Evolutionary conservation across 345 rosid species (phyloP).

Genomic region (Crucihimalaya himalaica): DNA sequence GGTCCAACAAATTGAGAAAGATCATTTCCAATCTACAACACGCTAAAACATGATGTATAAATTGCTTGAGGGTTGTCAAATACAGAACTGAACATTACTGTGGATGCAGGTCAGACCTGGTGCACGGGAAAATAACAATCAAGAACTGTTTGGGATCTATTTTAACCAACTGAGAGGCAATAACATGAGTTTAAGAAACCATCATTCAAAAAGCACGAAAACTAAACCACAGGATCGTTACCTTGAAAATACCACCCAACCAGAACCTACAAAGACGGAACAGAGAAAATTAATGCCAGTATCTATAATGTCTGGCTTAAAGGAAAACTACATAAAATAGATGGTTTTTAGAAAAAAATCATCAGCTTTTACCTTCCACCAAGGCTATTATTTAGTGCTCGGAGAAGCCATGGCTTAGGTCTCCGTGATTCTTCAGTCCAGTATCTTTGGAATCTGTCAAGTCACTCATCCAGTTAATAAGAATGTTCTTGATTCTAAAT

Average conservation of each 20-base stretch:
- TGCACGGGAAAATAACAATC: conserved; percentile 6
- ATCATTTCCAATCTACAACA: conserved; percentile 73
- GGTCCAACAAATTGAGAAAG: conserved; percentile 93
- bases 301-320: not conserved
- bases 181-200: conserved; percentile 10
- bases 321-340: conserved; percentile 5
- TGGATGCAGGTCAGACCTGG: conserved; percentile 8
- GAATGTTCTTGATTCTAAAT: conserved; percentile 17
- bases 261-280: conserved; percentile 63
- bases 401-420: conserved; percentile 83
- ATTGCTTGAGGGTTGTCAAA: conserved; percentile 26
- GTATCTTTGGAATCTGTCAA: conserved; percentile 67
- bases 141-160: not conserved
- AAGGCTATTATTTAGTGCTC: conserved; percentile 81
- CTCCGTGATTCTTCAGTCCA: conserved; percentile 74
- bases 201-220: not conserved
- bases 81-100: conserved; percentile 28
- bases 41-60: conserved; percentile 40
- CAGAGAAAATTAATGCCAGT: not conserved
- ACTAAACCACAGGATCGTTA: conserved; percentile 33
- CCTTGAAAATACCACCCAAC: conserved; percentile 93
- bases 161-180: conserved; percentile 16
- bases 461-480: conserved; percentile 7
- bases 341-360: conserved; percentile 7
- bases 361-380: conserved; percentile 65